phyloP scores from a whole-genome alignment of 768 basidiomycete genomes.

The Termitomyces sp. region DNA sequence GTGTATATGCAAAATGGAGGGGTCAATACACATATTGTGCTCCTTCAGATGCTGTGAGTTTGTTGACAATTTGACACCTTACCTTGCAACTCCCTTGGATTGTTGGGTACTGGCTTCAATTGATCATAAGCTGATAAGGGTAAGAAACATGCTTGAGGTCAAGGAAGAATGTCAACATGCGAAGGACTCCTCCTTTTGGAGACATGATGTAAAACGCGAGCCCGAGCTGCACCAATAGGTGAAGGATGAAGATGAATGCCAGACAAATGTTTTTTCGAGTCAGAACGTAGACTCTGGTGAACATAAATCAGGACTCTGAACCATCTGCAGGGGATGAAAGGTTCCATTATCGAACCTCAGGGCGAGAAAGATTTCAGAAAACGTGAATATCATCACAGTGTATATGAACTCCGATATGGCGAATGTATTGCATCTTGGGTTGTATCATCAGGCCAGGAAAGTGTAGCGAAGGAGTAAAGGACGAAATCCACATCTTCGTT shows the following conservation, averaged over 20 bases:
- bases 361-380: slow-evolving; percentile 15
- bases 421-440: slow-evolving; percentile 13
- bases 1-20: background rate
- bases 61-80: background rate
- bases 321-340: background rate
- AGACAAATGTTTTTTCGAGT: slow-evolving; percentile 12
- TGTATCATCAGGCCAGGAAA: background rate
- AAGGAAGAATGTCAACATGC: background rate
- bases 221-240: slow-evolving; percentile 10
- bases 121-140: background rate
- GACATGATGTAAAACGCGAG: slow-evolving; percentile 14
- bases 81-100: slow-evolving; percentile 1
- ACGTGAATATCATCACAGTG: slow-evolving; percentile 15
- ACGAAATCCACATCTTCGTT: slow-evolving; percentile 4
- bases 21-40: background rate
- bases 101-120: background rate
- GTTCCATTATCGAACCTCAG: slow-evolving; percentile 7
- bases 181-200: background rate
- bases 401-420: slow-evolving; percentile 13
- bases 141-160: background rate
- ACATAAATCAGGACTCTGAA: background rate
- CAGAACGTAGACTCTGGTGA: slow-evolving; percentile 13
- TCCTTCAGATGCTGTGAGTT: background rate
- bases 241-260: slow-evolving; percentile 3
- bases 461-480: background rate